A percentile compares a stretch with the other conserved stretches of the same genome.
Conservation (phyloP, 1,284 basidiomycete genomes). For the Rhodotorula sp. region DNA sequence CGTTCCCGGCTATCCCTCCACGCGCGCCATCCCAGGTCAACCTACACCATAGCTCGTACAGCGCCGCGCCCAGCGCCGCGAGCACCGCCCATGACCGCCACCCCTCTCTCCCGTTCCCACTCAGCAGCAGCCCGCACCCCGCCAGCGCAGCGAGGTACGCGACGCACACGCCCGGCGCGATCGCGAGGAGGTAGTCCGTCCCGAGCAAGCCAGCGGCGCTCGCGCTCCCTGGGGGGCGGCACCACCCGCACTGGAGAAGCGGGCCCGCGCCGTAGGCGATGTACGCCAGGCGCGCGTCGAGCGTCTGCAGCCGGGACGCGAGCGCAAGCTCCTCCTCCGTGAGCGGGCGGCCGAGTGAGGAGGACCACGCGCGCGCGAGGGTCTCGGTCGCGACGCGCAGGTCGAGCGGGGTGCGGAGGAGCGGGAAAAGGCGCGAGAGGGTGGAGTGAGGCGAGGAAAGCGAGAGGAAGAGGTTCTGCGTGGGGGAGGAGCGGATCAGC, state of each 20-base stretch:
- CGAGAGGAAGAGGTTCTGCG: slow-evolving; percentile 37
- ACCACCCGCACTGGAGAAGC: slow-evolving; percentile 34
- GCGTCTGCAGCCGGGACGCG: slow-evolving; percentile 30
- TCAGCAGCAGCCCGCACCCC: slow-evolving; percentile 9
- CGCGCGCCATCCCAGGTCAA: slow-evolving; percentile 20
- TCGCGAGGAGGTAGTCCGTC: slow-evolving; percentile 26
- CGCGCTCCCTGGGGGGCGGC: slow-evolving; percentile 8
- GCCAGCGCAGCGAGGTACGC: slow-evolving; percentile 11
- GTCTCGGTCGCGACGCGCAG: slow-evolving; percentile 33
- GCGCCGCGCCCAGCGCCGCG: background rate
- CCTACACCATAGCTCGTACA: slow-evolving; percentile 17
- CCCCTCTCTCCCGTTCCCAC: slow-evolving; percentile 14
- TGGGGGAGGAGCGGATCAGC: background rate
- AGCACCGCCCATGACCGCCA: slow-evolving; percentile 16
- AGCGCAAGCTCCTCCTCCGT: slow-evolving; percentile 16
- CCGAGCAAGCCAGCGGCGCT: background rate
- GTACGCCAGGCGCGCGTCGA: slow-evolving; percentile 37
- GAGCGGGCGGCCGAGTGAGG: background rate
- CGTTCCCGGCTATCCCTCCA: background rate
- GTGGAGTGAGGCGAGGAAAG: slow-evolving; percentile 23
- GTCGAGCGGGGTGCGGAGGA: slow-evolving; percentile 35
- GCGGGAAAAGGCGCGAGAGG: slow-evolving; percentile 12
- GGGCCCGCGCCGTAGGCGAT: slow-evolving; percentile 26
- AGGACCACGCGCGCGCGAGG: slow-evolving; percentile 20
- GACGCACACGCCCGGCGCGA: slow-evolving; percentile 18